Percentiles rank a stretch among this genome's conserved stretches.
These are phyloP conservation scores for Aegilops sharonensis DNA, from an alignment of 176 grass and related monocot species.

Conservation along the genomic window DNA sequence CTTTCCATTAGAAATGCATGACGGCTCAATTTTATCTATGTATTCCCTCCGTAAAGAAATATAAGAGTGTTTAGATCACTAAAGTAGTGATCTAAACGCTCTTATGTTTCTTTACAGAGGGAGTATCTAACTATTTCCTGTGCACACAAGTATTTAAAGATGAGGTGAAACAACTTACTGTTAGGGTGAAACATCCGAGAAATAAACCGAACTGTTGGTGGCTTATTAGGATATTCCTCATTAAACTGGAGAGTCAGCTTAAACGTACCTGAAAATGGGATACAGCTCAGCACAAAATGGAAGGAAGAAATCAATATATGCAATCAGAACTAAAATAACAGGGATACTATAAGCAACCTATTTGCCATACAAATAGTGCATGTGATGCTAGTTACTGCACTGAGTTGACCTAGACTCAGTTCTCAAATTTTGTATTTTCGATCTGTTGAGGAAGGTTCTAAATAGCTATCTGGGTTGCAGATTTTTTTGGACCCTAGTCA, in stretches of 20 bases:
- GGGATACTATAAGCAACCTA: not conserved
- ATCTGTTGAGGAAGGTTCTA: not conserved
- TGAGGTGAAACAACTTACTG: conserved; percentile 32
- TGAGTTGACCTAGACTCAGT: not conserved
- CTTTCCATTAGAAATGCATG: too few species aligned
- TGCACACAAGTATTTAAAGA: not conserved
- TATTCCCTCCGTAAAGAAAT: not conserved
- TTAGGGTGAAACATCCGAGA: conserved; percentile 54
- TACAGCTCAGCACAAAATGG: not conserved
- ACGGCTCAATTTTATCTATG: too few species aligned
- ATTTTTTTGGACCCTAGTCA: not conserved
- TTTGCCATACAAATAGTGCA: not conserved
- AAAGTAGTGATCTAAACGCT: too few species aligned
- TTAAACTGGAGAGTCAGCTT: conserved; percentile 44
- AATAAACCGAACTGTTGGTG: conserved; percentile 50
- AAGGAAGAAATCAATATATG: conserved; percentile 6
- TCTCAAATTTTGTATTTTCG: not conserved
- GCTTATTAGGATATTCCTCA: conserved; percentile 49
- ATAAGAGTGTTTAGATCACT: too few species aligned
- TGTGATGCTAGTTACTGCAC: not conserved
- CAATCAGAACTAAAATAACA: not conserved
- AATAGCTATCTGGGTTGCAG: not conserved
- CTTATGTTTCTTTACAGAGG: too few species aligned
- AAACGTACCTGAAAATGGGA: conserved; percentile 39
- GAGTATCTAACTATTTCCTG: not conserved